Base-by-base conservation (phyloP, 2,329 filamentous ascomycete species). In the Elsinoe arachidis region DNA sequence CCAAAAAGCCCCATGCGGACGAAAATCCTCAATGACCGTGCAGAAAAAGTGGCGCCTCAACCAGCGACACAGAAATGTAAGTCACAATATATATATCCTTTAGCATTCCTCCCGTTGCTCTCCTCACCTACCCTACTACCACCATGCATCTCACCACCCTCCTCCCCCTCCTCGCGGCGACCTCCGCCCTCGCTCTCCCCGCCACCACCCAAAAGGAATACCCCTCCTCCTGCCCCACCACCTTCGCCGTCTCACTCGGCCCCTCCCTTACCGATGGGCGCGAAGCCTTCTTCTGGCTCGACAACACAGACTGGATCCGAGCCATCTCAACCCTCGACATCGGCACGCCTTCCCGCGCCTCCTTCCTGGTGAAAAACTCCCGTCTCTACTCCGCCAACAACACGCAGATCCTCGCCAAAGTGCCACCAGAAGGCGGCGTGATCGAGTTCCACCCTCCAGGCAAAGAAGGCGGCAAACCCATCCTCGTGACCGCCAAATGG, bases 321-420 rank as follows among this genome's bases (percentile, higher is more conserved):
- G 47, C 47, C 26, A 38, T 52, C 47, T 21, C 15, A 3, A 15
- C 26, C 5, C 33, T 52, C 15, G 47, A 52, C 30, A 58, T 52
- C 33, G 33, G 23, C 17, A 52, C 47, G 3, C 47, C 47, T 3
- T 9, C 34, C n/a, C 47, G 47, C n/a, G 47, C 47, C 30, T 38
- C 47, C 7, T 52, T 52, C 33, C 47, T 15, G 5, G 17, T 52
- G 2, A 35, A 15, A 6, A 52, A 52, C 15, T 19, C 34, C 33
- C 47, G 21, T n/a, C 47, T 52, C 30, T 37, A 52, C 33, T 33
- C 47, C 21, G 26, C 47, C 54, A 19, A 49, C 44, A 37, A 51
- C 58, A 34, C 56, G 23, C 14, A 52, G 52, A 57, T 57, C 59
- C 41, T 26, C 35, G 39, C 52, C 9, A 38, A 26, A 17, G 47